Evolutionary conservation across 192 early-diverging fungal genomes (phyloP), one percentile per base, ranked within the genome.

Genomic region (Coemansia sp.): DNA sequence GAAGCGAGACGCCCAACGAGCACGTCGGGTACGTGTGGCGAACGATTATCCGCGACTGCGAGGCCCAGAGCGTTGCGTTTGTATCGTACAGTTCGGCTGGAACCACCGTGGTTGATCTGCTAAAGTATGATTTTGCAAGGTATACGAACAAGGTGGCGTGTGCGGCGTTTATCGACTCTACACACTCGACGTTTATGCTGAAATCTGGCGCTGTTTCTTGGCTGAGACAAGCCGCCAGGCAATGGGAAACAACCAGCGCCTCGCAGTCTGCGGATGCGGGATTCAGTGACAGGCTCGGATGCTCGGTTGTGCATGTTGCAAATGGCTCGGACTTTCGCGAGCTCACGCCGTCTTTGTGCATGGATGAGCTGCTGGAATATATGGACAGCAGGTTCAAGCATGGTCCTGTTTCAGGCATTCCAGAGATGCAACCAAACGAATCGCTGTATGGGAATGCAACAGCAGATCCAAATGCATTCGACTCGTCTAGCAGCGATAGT

Each of bases 1-100:
- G 71, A n/a, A 76, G 71, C 39, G 78, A 76, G 67, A 81, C 78
- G 14, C 63, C 78, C 6, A 68, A 75, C 21, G 78, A 81, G 45
- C 78, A 81, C 41, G 78, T 81, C 20, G 78, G 78, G 10, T 76
- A 68, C 38, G 74, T 81, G 44, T 81, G 78, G 78, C 57, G 56
- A 8, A 70, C 38, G 2, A 59, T 76, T 38, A 68, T 76, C 15
- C 78, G 74, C 11, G 64, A 63, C 33, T 39, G 60, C 9, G 30
- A 5, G 6, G 67, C 49, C 9, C 18, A 67, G 39, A 63, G 62
- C 21, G 60, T 81, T 35, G 74, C 61, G 0, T 81, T 76, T 64
- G 62, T 81, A 16, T 35, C 67, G 16, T 72, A 76, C 39, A 72
- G 60, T n/a, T 73, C 78, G 33, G 66, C 73, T 3, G 74, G 78